A percentile compares a stretch with the other conserved stretches of the same genome.
Conservation (phyloP, 73 alveolate genomes). For the Strombidium stylifer region DNA sequence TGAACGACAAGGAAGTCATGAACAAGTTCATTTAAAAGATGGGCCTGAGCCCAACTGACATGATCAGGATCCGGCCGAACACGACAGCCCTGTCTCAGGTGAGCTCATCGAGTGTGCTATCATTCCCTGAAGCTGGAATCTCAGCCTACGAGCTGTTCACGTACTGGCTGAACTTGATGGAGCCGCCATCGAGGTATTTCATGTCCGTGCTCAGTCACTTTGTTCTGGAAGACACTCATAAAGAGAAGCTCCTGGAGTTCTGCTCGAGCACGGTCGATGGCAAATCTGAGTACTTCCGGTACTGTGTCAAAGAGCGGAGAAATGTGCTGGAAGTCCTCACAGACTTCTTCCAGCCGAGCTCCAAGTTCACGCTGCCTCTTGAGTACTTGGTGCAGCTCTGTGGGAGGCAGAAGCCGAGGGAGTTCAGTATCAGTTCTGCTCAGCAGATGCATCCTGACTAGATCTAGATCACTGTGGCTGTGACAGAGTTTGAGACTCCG, state of each 20-base stretch:
- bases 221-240: conserved; percentile 56
- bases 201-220: conserved; percentile 56
- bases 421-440: conserved; percentile 67
- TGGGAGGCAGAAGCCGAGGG: conserved; percentile 62
- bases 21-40: conserved; percentile 24
- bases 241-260: conserved; percentile 62
- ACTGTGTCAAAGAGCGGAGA: conserved; percentile 76
- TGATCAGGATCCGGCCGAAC: too few species aligned
- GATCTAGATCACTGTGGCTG: conserved; percentile 66
- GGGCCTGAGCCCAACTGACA: conserved; percentile 3
- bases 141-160: conserved; percentile 30
- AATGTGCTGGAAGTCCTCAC: conserved; percentile 66
- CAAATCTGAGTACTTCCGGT: conserved; percentile 75
- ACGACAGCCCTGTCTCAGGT: too few species aligned
- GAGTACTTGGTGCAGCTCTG: conserved; percentile 60
- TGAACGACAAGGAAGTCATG: conserved; percentile 25
- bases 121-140: conserved; percentile 13
- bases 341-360: conserved; percentile 48
- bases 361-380: conserved; percentile 60
- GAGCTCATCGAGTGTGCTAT: too few species aligned
- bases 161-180: conserved; percentile 58
- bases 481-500: conserved; percentile 63
- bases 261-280: conserved; percentile 74
- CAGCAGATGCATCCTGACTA: conserved; percentile 10
- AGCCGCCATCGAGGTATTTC: conserved; percentile 78